These are phyloP conservation scores for Stylonectria norvegica DNA, from an alignment of 2,329 filamentous ascomycete species.

Conservation along the genomic window DNA sequence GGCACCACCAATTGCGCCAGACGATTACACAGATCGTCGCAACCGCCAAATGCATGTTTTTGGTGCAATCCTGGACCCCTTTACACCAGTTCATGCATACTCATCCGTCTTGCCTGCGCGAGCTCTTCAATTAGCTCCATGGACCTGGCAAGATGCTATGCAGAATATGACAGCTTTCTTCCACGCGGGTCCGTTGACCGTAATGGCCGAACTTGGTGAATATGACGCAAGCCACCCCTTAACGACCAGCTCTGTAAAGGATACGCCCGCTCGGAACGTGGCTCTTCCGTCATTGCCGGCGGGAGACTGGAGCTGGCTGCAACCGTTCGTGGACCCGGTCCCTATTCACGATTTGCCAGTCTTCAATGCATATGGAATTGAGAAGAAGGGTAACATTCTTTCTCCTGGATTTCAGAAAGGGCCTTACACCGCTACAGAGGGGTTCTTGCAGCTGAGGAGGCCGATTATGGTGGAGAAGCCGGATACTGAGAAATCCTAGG, in stretches of 20 bases:
- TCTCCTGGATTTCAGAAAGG: conserved; percentile 3
- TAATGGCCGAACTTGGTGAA: conserved; percentile 21
- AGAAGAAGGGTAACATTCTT: background rate
- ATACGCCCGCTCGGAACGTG: background rate
- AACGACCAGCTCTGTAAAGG: conserved; percentile 2
- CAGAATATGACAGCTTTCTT: conserved; percentile 40
- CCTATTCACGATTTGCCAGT: background rate
- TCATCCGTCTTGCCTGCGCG: conserved; percentile 31
- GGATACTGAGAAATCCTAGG: background rate
- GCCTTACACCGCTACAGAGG: conserved; percentile 12
- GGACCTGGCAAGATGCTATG: conserved; percentile 37
- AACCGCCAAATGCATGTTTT: conserved; percentile 19
- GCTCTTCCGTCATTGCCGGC: conserved; percentile 17
- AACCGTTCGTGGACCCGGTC: conserved; percentile 26
- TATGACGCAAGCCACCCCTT: background rate
- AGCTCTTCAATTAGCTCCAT: conserved; percentile 30
- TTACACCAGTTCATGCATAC: conserved; percentile 34
- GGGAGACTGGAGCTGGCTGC: conserved; percentile 33
- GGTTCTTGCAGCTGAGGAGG: conserved; percentile 6
- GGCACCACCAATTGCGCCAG: background rate
- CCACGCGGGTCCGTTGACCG: conserved; percentile 33
- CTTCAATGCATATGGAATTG: background rate
- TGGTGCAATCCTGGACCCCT: conserved; percentile 37
- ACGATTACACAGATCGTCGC: conserved; percentile 5
- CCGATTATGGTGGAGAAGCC: background rate